Evolutionary conservation across 2,329 filamentous ascomycete genomes (phyloP).

Genomic region (Phoma sp.): DNA sequence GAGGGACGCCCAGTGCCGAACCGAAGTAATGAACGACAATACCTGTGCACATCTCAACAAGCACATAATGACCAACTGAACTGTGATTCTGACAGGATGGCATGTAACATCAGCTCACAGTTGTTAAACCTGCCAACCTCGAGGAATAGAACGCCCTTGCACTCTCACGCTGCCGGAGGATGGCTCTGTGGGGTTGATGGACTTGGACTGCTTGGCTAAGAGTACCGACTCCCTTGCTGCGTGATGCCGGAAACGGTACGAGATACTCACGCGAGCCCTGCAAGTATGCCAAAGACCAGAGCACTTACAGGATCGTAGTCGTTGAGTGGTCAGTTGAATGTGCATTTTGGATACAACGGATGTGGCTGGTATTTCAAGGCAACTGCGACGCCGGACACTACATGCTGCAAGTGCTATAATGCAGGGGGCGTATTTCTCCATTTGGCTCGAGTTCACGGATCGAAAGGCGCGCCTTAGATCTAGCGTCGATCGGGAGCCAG

Average conservation of each 20-base stretch:
- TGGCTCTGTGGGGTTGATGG: not conserved
- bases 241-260: not conserved
- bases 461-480: not conserved
- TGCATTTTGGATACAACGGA: not conserved
- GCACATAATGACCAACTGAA: not conserved
- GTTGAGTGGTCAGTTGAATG: not conserved
- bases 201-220: constrained; percentile 3
- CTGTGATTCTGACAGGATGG: not conserved
- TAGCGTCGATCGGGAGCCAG: constrained; percentile 2
- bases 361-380: constrained; percentile 10
- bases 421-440: no score
- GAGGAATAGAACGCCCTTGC: not conserved
- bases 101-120: not conserved
- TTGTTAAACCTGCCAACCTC: not conserved
- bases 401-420: constrained; percentile 2
- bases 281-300: constrained; percentile 1
- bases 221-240: constrained; percentile 7
- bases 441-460: not conserved
- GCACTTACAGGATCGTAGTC: not conserved
- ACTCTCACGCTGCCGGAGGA: not conserved
- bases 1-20: no score
- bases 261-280: constrained; percentile 1
- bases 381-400: constrained; percentile 6
- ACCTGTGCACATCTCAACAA: not conserved
- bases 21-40: constrained; percentile 8